Percentiles rank a stretch among this genome's conserved stretches.
These are phyloP conservation scores for Termitomyces sp. DNA, from an alignment of 768 basidiomycete species.

Conservation along the genomic window DNA sequence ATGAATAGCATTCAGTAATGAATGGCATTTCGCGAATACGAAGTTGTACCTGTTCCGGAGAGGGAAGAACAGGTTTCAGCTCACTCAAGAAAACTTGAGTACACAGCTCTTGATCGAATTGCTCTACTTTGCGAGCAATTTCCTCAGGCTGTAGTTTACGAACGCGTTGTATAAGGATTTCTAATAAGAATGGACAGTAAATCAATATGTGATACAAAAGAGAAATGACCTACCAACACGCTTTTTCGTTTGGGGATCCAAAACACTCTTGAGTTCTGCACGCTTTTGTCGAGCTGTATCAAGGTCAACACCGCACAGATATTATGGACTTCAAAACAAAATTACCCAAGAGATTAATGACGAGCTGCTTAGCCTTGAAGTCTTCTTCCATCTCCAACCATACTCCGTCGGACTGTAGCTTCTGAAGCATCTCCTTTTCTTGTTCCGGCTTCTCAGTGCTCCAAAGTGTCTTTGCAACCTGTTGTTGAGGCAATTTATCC, in stretches of 20 bases:
- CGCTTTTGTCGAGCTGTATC: constrained; percentile 71
- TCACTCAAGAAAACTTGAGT: constrained; percentile 88
- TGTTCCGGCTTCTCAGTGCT: constrained; percentile 62
- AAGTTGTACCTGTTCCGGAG: constrained; percentile 75
- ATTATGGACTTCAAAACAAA: constrained; percentile 1
- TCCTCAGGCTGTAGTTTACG: constrained; percentile 84
- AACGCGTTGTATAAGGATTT: constrained; percentile 89
- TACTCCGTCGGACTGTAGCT: constrained; percentile 80
- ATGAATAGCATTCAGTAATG: not conserved
- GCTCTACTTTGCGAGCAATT: constrained; percentile 77
- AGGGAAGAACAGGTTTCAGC: constrained; percentile 82
- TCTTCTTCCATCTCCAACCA: constrained; percentile 98
- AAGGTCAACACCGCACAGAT: constrained; percentile 8
- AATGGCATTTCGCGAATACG: not conserved
- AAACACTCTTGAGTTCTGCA: constrained; percentile 87
- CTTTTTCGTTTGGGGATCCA: constrained; percentile 90
- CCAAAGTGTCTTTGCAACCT: constrained; percentile 85
- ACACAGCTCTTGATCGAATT: constrained; percentile 85
- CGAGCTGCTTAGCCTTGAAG: constrained; percentile 94
- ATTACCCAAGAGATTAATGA: constrained; percentile 84
- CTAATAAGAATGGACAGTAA: constrained; percentile 35
- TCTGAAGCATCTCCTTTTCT: constrained; percentile 78
- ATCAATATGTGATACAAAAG: not conserved
- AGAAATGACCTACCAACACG: constrained; percentile 69
- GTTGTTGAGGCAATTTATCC: constrained; percentile 94